These are phyloP conservation scores for Yamadazyma endophytica DNA, from an alignment of 805 yeast genomes.

Conservation along the genomic window DNA sequence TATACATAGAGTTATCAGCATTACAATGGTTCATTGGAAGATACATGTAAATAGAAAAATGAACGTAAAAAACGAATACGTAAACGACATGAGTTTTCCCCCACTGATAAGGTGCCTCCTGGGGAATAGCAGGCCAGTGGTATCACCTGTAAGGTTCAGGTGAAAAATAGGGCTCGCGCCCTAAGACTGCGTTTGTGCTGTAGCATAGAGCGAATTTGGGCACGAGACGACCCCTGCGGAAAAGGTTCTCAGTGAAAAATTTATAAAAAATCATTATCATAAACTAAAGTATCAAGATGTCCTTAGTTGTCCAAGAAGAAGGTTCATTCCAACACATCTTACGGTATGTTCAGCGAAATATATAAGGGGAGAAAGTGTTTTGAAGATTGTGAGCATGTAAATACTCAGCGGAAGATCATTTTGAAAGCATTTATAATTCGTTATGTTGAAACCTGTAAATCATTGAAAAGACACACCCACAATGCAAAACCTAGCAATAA, in stretches of 20 bases:
- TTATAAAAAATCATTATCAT: not conserved
- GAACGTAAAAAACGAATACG: too few relatives aligned
- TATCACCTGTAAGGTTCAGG: too few relatives aligned
- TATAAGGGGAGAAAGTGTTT: too few relatives aligned
- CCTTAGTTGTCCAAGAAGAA: conserved; percentile 97
- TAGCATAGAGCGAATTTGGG: conserved; percentile 1
- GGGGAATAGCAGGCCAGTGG: too few relatives aligned
- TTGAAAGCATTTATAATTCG: too few relatives aligned
- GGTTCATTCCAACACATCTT: conserved; percentile 99
- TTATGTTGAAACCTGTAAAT: too few relatives aligned
- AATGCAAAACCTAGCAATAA: too few relatives aligned
- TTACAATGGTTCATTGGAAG: conserved; percentile 52
- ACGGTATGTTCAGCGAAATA: conserved; percentile 65
- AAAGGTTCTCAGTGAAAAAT: conserved; percentile 10
- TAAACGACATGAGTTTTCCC: too few relatives aligned
- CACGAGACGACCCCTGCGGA: conserved; percentile 10
- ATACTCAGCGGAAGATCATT: too few relatives aligned
- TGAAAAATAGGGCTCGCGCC: conserved; percentile 18
- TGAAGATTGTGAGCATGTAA: too few relatives aligned
- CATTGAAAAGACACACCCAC: too few relatives aligned
- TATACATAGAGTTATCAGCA: conserved; percentile 70
- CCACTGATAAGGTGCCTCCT: too few relatives aligned
- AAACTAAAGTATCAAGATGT: conserved; percentile 57
- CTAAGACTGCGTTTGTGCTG: conserved; percentile 7
- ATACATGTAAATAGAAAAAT: conserved; percentile 17